Evolutionary conservation across 129 eudicot genomes (phyloP), one percentile per base, ranked within the genome.

Genomic region (Chrysanthemum seticuspe): DNA sequence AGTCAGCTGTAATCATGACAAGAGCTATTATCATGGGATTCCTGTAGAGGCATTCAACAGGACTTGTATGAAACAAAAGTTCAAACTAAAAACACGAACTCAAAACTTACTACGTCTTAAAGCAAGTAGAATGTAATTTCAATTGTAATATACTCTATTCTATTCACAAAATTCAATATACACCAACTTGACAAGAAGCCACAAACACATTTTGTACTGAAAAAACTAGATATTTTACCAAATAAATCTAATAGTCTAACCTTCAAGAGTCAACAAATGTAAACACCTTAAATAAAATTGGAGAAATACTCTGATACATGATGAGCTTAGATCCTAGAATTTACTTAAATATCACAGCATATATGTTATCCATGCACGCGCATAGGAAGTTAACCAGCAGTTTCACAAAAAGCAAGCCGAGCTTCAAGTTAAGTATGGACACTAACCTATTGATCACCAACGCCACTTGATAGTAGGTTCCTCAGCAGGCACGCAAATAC

Each of bases 391-490:
- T 70, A 1, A 36, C 56, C 54, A 36, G 66, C 19, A 8, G 45
- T 19, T 71, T 71, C 55, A 57, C 75, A 25, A 40, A 40, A 19
- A 16, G 36, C 65, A 54, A 53, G 16, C 53, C 34, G 31, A 55
- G 74, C 74, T 10, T 70, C 74, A 34, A 18, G 54, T 70, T 53
- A 54, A 34, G 31, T 70, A 36, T 16, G 53, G 56, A 54, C 64
- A 27, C 8, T 16, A 29, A 62, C 48, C 67, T 25, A 27, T 40
- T 27, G 34, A 25, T 11, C 10, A 4, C 19, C 67, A 62, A 29
- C 7, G 21, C 67, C 13, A 31, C 45, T 62, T 62, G 67, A 62
- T 62, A 62, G 48, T 31, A 62, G 66, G 49, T 16, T 62, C 67
- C 18, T 13, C 48, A 62, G 11, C 7, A 62, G 67, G n/a, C 67